phyloP scores from a whole-genome alignment of 495 filamentous ascomycete species.

The Penicillium atrosanguineum region DNA sequence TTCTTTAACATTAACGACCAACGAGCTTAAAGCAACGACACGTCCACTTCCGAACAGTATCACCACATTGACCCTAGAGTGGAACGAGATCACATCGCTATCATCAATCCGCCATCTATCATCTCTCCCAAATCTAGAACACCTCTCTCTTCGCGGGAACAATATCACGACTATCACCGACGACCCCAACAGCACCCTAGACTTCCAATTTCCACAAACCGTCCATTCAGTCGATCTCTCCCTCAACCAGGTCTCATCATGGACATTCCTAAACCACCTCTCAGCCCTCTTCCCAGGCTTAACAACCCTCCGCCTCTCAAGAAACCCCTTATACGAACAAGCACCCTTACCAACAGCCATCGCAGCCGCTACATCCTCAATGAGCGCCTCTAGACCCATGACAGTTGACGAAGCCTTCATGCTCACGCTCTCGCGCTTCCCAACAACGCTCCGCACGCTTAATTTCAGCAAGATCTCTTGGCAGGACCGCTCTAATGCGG shows the following conservation, averaged over 20 bases:
- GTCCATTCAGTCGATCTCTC: constrained; percentile 72
- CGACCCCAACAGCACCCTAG: constrained; percentile 12
- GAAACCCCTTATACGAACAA: constrained; percentile 77
- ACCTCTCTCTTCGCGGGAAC: constrained; percentile 45
- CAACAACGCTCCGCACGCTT: constrained; percentile 57
- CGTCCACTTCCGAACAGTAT: constrained; percentile 44
- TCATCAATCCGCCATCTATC: constrained; percentile 56
- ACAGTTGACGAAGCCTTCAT: constrained; percentile 77
- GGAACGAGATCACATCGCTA: constrained; percentile 67
- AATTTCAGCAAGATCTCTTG: constrained; percentile 75
- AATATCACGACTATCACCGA: constrained; percentile 31
- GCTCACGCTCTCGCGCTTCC: constrained; percentile 77
- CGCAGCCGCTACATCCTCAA: constrained; percentile 22
- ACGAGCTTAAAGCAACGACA: constrained; percentile 41
- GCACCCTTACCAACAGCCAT: constrained; percentile 41
- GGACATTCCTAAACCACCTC: constrained; percentile 68
- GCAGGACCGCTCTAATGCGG: constrained; percentile 77
- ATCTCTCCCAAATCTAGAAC: constrained; percentile 55
- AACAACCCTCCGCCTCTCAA: constrained; percentile 66
- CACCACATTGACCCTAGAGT: constrained; percentile 66
- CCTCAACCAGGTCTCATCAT: constrained; percentile 69
- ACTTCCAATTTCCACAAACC: constrained; percentile 40
- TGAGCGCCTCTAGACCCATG: constrained; percentile 34
- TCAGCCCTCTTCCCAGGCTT: constrained; percentile 62
- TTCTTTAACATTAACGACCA: constrained; percentile 56